These are phyloP conservation scores for Coemansia sp. DNA, from an alignment of 192 early-diverging fungal genomes.

Conservation along the genomic window DNA sequence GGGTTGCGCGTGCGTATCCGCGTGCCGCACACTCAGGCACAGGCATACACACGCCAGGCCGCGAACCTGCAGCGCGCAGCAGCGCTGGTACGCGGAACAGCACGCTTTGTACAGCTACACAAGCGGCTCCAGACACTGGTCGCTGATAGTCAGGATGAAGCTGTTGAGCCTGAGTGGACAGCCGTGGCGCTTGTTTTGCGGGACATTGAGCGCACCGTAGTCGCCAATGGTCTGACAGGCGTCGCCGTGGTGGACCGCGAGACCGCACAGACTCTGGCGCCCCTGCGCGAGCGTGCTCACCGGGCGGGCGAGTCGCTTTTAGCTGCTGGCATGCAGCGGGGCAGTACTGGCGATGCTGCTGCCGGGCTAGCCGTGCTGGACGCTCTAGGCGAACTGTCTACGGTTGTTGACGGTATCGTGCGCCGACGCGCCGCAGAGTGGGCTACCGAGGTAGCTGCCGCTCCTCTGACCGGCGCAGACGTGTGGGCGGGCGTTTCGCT, in stretches of 20 bases:
- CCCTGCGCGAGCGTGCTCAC: constrained; percentile 4
- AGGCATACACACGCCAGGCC: constrained; percentile 13
- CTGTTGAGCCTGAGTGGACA: constrained; percentile 11
- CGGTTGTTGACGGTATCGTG: constrained; percentile 1
- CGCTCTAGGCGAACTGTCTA: constrained; percentile 23
- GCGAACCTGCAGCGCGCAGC: constrained; percentile 27
- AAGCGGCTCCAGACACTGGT: constrained; percentile 26
- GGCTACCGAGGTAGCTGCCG: constrained; percentile 2
- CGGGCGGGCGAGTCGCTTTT: constrained; percentile 19
- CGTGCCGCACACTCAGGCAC: constrained; percentile 36
- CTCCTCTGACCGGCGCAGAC: neutral
- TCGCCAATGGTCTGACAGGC: constrained; percentile 10
- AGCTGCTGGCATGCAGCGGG: constrained; percentile 17
- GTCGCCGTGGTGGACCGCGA: constrained; percentile 23
- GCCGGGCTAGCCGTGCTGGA: constrained; percentile 27
- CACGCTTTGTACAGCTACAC: constrained; percentile 33
- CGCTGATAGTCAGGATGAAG: neutral
- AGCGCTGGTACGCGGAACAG: constrained; percentile 6
- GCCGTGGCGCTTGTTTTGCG: constrained; percentile 34
- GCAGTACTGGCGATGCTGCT: constrained; percentile 23
- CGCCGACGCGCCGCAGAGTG: constrained; percentile 6
- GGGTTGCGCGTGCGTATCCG: constrained; percentile 30
- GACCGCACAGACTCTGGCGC: too few species aligned
- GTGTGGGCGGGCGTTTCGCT: constrained; percentile 22
- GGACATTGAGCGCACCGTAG: constrained; percentile 24